Base-by-base conservation (phyloP, 1,284 basidiomycete genomes). In the Inonotus hispidus region DNA sequence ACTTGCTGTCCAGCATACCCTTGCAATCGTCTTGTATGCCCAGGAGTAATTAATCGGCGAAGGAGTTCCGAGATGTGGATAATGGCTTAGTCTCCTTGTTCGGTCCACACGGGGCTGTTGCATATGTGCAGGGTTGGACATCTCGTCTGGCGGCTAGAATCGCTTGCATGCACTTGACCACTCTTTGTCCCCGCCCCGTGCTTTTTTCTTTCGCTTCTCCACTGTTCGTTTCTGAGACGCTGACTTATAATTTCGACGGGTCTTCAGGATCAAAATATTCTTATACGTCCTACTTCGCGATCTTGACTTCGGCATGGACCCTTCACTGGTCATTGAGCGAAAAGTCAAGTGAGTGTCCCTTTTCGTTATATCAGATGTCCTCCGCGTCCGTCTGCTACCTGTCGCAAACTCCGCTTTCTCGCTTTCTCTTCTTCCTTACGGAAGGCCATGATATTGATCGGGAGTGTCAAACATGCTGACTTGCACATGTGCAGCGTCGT, bases 261-360 rank as follows among this genome's bases (percentile, higher is more conserved):
- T n/a, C n/a, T n/a, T 13, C 67, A 84, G 82, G 73, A 83, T 85
- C 68, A 85, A 85, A 71, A 76, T 82, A 27, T 84, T 86, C 66
- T 70, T 85, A 63, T 84, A 77, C 70, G 77, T 81, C 50, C 75
- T 86, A 50, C 60, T 85, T 53, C 78, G 77, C 66, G 82, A 85
- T 71, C 71, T 85, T 58, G 79, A 81, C 66, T 82, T 83, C 72
- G 72, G 75, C 57, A 74, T 80, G 29, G 81, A 83, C 68, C 75
- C 79, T 27, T 71, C 72, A 53, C 70, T 82, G 65, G 77, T 82
- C 65, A 80, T 85, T 65, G 82, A 85, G 75, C 85, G 85, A 72
- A 79, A 77, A 59, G 76, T 83, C 70, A 85, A 84, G 84, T 86
- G 69, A 74, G 82, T 79, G 21, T 32, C 32, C 16, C 25, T 11